Base-by-base conservation (phyloP, 257 asterid species). In the Haberlea rhodopensis region DNA sequence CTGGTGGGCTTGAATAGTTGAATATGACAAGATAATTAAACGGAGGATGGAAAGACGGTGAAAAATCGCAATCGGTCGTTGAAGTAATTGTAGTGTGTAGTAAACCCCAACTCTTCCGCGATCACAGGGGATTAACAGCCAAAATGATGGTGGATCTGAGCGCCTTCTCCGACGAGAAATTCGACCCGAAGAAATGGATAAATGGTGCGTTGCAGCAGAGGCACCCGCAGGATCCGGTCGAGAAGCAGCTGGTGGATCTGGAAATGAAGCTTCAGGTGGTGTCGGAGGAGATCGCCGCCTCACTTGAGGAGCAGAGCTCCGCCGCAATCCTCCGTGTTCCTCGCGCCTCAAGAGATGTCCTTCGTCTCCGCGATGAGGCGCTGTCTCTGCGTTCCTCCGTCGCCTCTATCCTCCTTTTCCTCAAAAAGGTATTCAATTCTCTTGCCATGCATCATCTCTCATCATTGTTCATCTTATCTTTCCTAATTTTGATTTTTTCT, bases 251-350 rank as follows among this genome's bases (percentile, higher is more conserved):
- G 63, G 86, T 87, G 81, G 97, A 92, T 87, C 95, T 89, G 76
- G 99, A 92, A 72, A 89, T 92, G 99, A 92, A 89, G 87, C 91
- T 92, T 65, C 97, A 89, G 74, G 85, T 92, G 94, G 75, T 75
- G 32, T 92, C 96, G 46, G 99, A 92, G 78, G 99, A 92, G 87
- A 92, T 92, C 85, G 83, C 95, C 68, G 79, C 94, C 58, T 81
- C 97, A 29, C 94, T 92, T 57, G 99, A 92, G 75, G 99, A 92
- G 77, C 99, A 87, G 66, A 89, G 97, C 72, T 70, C 97, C 66
- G 81, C 87, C 62, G 90, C 99, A 5, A 84, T 89, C 72, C 91
- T 89, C 46, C 99, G 97, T 55, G 87, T 85, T 31, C 97, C 99
- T 18, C 90, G 99, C 13, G 97, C 97, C 63, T 82, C 89, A 2